These are phyloP conservation scores for Dioscorea zingiberensis DNA, from an alignment of 106 monocot species.

Conservation along the genomic window DNA sequence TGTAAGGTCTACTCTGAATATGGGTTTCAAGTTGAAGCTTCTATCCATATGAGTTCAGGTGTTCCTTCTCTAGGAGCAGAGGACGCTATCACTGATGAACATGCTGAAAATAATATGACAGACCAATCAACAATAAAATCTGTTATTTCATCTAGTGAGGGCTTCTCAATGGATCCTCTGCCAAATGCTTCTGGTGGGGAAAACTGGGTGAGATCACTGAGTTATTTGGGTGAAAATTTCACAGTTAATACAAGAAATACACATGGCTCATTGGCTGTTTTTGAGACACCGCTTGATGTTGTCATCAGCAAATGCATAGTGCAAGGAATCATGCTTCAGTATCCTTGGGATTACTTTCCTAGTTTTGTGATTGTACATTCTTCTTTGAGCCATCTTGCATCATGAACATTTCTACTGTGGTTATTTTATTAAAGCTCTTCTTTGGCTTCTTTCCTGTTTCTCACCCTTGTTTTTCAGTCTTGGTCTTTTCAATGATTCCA, in stretches of 20 bases:
- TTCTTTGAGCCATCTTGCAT: too few relatives aligned
- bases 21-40: constrained; percentile 18
- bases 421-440: too few relatives aligned
- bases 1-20: constrained; percentile 21
- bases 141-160: constrained; percentile 25
- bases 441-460: too few relatives aligned
- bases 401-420: too few relatives aligned
- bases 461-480: too few relatives aligned
- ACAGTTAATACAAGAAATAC: constrained; percentile 8
- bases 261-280: constrained; percentile 18
- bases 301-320: constrained; percentile 73
- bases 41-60: not conserved
- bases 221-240: constrained; percentile 24
- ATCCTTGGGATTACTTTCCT: constrained; percentile 44
- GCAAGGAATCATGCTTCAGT: constrained; percentile 88
- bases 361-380: too few relatives aligned
- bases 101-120: constrained; percentile 11
- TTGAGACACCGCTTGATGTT: constrained; percentile 76
- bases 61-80: not conserved
- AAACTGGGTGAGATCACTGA: constrained; percentile 43
- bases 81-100: constrained; percentile 5
- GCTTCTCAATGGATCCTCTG: constrained; percentile 5
- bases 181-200: constrained; percentile 51
- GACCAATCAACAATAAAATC: constrained; percentile 7
- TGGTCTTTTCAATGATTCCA: too few relatives aligned